Evolutionary conservation across 371 early-diverging fungal genomes (phyloP).

Genomic region (Blakeslea trispora): DNA sequence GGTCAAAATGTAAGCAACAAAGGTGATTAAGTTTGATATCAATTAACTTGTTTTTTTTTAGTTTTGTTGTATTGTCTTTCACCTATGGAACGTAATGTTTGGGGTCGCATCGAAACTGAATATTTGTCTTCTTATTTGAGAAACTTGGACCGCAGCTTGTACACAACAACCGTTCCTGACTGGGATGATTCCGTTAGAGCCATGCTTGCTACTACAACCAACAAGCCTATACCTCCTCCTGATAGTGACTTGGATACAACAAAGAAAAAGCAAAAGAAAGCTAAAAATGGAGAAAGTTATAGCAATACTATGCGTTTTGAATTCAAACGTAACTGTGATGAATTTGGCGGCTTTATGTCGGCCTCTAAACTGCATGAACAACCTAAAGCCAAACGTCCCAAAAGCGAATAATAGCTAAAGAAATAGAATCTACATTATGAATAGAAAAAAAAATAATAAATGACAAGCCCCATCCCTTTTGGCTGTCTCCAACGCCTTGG

Average conservation of each 20-base stretch:
- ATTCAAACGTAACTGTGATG: background rate
- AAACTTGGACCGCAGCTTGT: background rate
- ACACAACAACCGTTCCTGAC: background rate
- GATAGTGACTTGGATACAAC: conserved; percentile 8
- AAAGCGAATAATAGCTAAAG: no score
- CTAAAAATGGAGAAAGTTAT: no score
- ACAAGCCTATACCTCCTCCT: conserved; percentile 2
- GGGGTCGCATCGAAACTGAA: background rate
- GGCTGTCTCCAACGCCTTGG: no score
- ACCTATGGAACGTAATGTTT: conserved; percentile 1
- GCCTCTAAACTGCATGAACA: background rate
- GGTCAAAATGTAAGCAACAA: conserved; percentile 36
- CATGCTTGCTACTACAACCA: conserved; percentile 12
- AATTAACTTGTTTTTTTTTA: background rate
- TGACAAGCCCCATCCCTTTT: no score
- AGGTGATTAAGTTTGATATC: background rate
- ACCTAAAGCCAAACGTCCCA: background rate
- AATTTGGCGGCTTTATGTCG: background rate
- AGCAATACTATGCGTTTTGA: background rate
- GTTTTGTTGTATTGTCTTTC: conserved; percentile 21
- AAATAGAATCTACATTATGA: no score
- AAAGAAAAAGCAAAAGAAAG: background rate
- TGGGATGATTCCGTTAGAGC: conserved; percentile 9
- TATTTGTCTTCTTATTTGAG: background rate
- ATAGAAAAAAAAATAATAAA: background rate